Evolutionary conservation across 257 asterid genomes (phyloP).

Genomic region (Penstemon newberryi): DNA sequence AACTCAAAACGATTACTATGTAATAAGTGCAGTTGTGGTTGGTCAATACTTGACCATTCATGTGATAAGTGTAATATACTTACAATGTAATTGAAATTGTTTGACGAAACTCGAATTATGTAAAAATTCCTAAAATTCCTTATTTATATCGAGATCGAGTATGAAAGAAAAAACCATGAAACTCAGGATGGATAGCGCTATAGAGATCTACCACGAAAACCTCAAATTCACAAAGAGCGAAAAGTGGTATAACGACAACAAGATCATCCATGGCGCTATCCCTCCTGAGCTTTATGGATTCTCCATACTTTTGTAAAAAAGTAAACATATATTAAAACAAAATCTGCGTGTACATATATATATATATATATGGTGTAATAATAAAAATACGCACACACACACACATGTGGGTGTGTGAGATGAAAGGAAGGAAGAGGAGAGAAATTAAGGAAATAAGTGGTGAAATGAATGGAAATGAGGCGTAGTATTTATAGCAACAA

Average conservation of each 20-base stretch:
- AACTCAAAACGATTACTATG: too few species aligned
- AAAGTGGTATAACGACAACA: too few species aligned
- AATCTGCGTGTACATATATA: neutral
- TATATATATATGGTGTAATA: neutral
- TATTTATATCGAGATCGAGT: slow-evolving; percentile 17
- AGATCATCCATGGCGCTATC: slow-evolving; percentile 54
- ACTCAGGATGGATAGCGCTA: slow-evolving; percentile 76
- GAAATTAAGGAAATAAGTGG: neutral
- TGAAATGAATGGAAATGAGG: slow-evolving; percentile 9
- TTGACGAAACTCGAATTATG: too few species aligned
- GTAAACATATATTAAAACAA: neutral
- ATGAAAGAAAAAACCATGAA: slow-evolving; percentile 38
- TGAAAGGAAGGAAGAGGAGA: too few species aligned
- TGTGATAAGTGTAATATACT: too few species aligned
- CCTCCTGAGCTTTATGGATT: slow-evolving; percentile 75
- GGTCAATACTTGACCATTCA: too few species aligned
- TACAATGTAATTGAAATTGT: too few species aligned
- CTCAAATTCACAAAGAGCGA: too few species aligned
- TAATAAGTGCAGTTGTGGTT: too few species aligned
- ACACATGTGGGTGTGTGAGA: neutral
- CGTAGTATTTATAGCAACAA: slow-evolving; percentile 38
- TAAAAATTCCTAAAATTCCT: too few species aligned
- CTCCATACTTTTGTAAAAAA: slow-evolving; percentile 32
- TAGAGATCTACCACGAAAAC: slow-evolving; percentile 5
- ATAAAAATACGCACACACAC: neutral